Conservation (phyloP, 106 monocot species). For the Allium sativum region DNA sequence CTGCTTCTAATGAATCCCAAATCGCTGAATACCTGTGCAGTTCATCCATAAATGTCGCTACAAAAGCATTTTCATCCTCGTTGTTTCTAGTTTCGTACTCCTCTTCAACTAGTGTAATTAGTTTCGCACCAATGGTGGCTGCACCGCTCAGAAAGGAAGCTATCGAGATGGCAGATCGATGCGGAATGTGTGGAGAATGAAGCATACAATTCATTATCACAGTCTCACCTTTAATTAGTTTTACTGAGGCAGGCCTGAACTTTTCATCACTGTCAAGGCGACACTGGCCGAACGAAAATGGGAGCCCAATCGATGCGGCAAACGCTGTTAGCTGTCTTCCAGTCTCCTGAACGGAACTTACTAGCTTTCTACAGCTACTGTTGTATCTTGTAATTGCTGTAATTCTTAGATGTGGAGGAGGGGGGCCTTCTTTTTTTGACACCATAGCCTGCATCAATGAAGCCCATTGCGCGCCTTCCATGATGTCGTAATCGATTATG, state of each 20-base stretch:
- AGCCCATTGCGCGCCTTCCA: slow-evolving; percentile 56
- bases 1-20: slow-evolving; percentile 34
- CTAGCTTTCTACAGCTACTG: slow-evolving; percentile 3
- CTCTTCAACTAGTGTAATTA: slow-evolving; percentile 29
- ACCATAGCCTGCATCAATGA: slow-evolving; percentile 54
- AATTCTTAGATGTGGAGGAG: slow-evolving; percentile 48
- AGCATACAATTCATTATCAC: slow-evolving; percentile 40
- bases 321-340: slow-evolving; percentile 37
- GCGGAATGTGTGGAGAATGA: slow-evolving; percentile 24
- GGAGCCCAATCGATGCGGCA: slow-evolving; percentile 43
- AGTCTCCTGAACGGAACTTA: slow-evolving; percentile 22
- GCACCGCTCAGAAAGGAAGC: slow-evolving; percentile 30
- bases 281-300: slow-evolving; percentile 51
- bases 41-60: slow-evolving; percentile 28
- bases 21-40: slow-evolving; percentile 34
- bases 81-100: not conserved
- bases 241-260: slow-evolving; percentile 29
- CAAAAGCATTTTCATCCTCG: slow-evolving; percentile 5
- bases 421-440: slow-evolving; percentile 17
- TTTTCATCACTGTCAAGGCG: slow-evolving; percentile 40
- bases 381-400: slow-evolving; percentile 28
- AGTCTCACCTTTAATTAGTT: slow-evolving; percentile 33
- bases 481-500: slow-evolving; percentile 54
- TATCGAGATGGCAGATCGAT: slow-evolving; percentile 19
- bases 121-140: slow-evolving; percentile 5